A percentile compares a stretch with the other conserved stretches of the same genome.
These are phyloP conservation scores for Lactarius akahatsu DNA, from an alignment of 768 basidiomycete species.

Conservation along the genomic window DNA sequence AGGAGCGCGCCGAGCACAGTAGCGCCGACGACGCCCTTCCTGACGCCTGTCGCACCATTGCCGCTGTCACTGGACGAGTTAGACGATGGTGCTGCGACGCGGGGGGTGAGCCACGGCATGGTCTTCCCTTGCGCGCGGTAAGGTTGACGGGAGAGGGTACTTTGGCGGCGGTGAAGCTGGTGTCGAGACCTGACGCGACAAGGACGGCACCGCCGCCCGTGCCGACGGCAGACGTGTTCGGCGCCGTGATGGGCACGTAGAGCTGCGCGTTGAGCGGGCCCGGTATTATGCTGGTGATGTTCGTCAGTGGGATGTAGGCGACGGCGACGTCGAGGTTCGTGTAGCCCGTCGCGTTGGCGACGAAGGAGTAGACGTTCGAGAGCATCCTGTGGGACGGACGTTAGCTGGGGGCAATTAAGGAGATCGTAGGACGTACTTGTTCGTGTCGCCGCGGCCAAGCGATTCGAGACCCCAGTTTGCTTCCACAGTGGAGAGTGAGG, in stretches of 20 bases:
- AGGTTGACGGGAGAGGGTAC: constrained; percentile 41
- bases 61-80: too few relatives aligned
- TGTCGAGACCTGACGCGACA: constrained; percentile 35
- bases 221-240: constrained; percentile 40
- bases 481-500: constrained; percentile 53
- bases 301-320: constrained; percentile 37
- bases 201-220: constrained; percentile 44
- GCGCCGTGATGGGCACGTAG: constrained; percentile 45
- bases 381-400: constrained; percentile 30
- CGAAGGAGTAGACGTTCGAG: constrained; percentile 52
- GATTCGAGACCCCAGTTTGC: constrained; percentile 62
- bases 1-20: neutral
- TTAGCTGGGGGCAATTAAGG: neutral
- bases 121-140: too few relatives aligned
- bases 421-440: constrained; percentile 37
- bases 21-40: neutral
- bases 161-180: constrained; percentile 33
- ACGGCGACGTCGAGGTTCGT: constrained; percentile 37
- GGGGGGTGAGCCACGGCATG: too few relatives aligned
- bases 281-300: constrained; percentile 43
- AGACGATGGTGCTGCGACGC: too few relatives aligned
- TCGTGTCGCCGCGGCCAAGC: constrained; percentile 59
- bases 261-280: constrained; percentile 44
- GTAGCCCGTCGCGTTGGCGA: constrained; percentile 49
- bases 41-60: neutral